Conservation (phyloP, 2,329 filamentous ascomycete species). For the Leptoxyphium fumago region DNA sequence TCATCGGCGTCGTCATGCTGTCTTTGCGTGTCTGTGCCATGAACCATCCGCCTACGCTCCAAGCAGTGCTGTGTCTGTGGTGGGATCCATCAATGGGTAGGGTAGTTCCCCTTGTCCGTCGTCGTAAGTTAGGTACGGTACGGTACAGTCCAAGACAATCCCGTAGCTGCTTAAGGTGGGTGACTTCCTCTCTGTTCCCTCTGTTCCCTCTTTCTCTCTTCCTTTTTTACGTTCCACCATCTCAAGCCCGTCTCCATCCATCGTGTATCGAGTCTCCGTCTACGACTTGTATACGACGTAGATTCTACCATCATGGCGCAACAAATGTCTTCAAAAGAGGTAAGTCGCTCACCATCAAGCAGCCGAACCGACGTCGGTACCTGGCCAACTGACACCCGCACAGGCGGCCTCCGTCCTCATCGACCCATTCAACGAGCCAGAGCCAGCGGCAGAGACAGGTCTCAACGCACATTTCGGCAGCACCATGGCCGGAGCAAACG, state of each 20-base stretch:
- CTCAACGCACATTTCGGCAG: slow-evolving; percentile 43
- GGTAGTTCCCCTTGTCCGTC: no score
- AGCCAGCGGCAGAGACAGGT: slow-evolving; percentile 53
- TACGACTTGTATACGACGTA: not conserved
- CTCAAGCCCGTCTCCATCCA: not conserved
- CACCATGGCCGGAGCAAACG: slow-evolving; percentile 24
- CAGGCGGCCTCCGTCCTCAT: slow-evolving; percentile 54
- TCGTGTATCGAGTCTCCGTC: not conserved
- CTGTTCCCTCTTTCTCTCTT: not conserved
- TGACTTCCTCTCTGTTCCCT: not conserved
- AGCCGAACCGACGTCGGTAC: not conserved
- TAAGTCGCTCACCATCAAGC: slow-evolving; percentile 1
- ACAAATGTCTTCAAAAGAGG: slow-evolving; percentile 8
- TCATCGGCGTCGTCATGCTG: no score
- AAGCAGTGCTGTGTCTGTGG: no score
- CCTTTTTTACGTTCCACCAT: not conserved
- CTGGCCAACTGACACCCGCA: not conserved
- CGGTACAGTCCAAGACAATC: no score
- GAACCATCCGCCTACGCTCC: no score
- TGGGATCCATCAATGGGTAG: no score
- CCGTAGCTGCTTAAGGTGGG: no score
- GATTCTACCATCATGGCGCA: slow-evolving; percentile 3
- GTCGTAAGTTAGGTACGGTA: no score
- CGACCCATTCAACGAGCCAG: slow-evolving; percentile 52
- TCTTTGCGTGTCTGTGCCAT: no score